Evolutionary conservation across 805 yeast species (phyloP), one percentile per base, ranked within the genome.

Genomic region (Metschnikowia kunwiensis): DNA sequence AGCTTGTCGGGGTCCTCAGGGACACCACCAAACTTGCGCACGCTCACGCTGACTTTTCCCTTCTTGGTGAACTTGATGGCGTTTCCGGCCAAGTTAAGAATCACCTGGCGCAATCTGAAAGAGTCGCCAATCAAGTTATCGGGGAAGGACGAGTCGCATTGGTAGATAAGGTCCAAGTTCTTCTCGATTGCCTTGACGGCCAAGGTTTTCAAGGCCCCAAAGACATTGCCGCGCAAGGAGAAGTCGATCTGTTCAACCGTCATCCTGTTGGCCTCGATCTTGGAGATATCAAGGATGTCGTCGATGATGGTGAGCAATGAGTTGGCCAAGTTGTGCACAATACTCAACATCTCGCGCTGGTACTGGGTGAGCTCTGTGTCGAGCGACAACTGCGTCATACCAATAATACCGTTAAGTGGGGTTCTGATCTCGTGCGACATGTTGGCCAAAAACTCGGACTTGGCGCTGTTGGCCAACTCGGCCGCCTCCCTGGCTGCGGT

Each of bases 401-500:
- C 95, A 51, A 86, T 82, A 31, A 86, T 86, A 67, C 96, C 96
- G 60, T 86, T 86, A 78, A 86, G 82, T 14, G 96, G 96, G 2
- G 96, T 86, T 58, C 96, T 72, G 53, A 86, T 82, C 59, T 86
- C 96, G 49, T 68, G 73, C 5, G 91, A 83, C 74, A 84, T 86
- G 54, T 86, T 86, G 30, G 95, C 95, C 63, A 86, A 72, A 57
- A 86, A 86, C 60, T 86, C 96, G 7, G 95, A 86, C 60, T 86
- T 86, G 4, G 95, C 87, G 49, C 85, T 74, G 59, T 86, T 86
- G 5, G 95, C 95, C 50, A 86, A 69, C 55, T 86, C 96, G 24
- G 96, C 96, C 24, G 95, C 95, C 61, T 86, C 95, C 63, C 96
- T 79, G 1, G 95, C 95, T 8, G 91, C 93, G 0, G 96, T 86